These are phyloP conservation scores for Neurospora pannonica DNA, from an alignment of 495 filamentous ascomycete genomes.

Conservation along the genomic window DNA sequence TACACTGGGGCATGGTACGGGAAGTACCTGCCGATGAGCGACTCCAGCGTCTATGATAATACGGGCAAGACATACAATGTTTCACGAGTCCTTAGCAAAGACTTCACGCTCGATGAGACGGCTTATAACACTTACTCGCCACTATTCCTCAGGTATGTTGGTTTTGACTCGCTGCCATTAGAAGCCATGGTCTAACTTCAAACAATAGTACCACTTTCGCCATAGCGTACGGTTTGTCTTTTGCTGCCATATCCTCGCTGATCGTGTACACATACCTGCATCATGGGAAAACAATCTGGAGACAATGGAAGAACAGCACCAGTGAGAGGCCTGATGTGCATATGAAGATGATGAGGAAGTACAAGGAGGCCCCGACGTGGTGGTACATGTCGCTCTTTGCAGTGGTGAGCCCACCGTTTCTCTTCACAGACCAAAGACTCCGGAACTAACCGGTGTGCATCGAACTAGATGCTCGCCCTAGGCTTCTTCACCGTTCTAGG, in stretches of 20 bases:
- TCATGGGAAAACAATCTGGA: conserved; percentile 54
- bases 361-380: conserved; percentile 48
- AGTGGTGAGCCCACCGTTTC: conserved; percentile 21
- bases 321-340: conserved; percentile 49
- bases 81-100: conserved; percentile 38
- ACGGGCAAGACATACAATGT: conserved; percentile 48
- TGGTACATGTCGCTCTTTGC: conserved; percentile 45
- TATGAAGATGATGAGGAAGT: conserved; percentile 51
- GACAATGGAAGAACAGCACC: conserved; percentile 49
- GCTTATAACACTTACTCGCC: conserved; percentile 54
- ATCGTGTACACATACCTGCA: conserved; percentile 57
- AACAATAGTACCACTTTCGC: conserved; percentile 46
- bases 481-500: conserved; percentile 54
- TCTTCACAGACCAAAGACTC: background rate
- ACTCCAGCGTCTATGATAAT: conserved; percentile 54
- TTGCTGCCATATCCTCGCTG: conserved; percentile 58
- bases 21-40: conserved; percentile 48
- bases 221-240: conserved; percentile 59
- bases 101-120: conserved; percentile 41
- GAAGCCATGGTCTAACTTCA: background rate
- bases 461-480: conserved; percentile 44
- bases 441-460: conserved; percentile 16
- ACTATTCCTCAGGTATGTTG: conserved; percentile 47
- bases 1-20: conserved; percentile 61
- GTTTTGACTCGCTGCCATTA: too few relatives aligned